Evolutionary conservation across 2,329 filamentous ascomycete genomes (phyloP), one percentile per base, ranked within the genome.

Genomic region (Aspergillus floridensis): DNA sequence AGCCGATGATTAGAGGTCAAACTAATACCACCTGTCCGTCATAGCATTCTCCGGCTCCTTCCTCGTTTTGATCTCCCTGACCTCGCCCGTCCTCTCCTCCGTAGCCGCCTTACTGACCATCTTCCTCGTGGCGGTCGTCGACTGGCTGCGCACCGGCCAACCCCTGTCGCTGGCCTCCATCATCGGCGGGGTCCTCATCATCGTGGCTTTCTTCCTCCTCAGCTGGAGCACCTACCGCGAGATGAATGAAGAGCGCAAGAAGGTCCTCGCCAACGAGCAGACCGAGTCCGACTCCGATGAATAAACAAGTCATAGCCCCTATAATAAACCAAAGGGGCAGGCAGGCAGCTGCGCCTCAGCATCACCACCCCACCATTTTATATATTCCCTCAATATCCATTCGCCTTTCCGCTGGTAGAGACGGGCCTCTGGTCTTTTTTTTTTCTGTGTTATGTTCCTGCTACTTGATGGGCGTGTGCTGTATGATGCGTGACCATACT

Each of bases 91-190:
- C 2, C 82, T 99, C 4, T 93, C 89, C 59, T 96, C 90, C 19
- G 95, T 99, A 11, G 95, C 95, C 0, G 92, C 93, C 2, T 84
- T 99, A 6, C 82, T 99, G 50, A 99, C 95, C 22, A 99, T 99
- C 66, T 98, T 99, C 81, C 86, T 98, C 61, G 95, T 99, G 6
- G 95, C 93, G 0, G 80, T 98, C 31, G 91, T 91, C 57, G 95
- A 99, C 76, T 96, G 95, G 87, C 73, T 93, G 58, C 81, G 93
- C 48, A 96, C 91, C 0, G 91, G 93, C 53, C 83, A 89, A 67
- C 86, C 89, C 0, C 80, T 96, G 21, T 90, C 88, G 54, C 78
- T 82, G 4, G 90, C 92, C 0, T 90, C 93, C 3, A 82, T 98
- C 12, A 70, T 86, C 0, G 95, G 95, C n/a, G 93, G 95, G 0